Evolutionary conservation across 176 grass and related monocot species (phyloP), one percentile per base, ranked within the genome.

Genomic region (Dendrocalamus sinicus): DNA sequence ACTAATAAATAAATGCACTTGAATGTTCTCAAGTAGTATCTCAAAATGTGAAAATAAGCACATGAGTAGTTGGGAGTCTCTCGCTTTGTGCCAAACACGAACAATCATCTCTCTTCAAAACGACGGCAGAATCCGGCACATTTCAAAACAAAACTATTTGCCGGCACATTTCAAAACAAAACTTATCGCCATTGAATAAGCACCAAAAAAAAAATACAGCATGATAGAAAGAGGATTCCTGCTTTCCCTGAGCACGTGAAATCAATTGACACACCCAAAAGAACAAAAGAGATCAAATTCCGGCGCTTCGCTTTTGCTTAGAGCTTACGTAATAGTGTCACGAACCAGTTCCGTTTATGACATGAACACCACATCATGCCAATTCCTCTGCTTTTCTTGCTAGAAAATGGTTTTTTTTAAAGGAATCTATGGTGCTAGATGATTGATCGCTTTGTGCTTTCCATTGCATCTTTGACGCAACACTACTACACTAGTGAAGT

Each of bases 1-100:
- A 35, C 32, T 35, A 35, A 35, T 35, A 3, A 35, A 35, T 35
- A 3, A 35, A 35, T 35, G 32, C 32, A 35, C 32, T 35, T 35
- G 0, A 35, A 35, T 35, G 32, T 0, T 35, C 32, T 35, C 3
- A 35, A 4, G 0, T 35, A 4, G 0, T 35, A 4, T 35, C 32
- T 35, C 1, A 35, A 35, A 35, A 35, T 35, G 3, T 35, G 32
- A 35, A 35, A 35, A 35, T 35, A 35, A 35, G 32, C 3, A 35
- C 3, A 35, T 35, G 32, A 35, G 32, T 35, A 35, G 32, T 0
- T 35, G 32, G 32, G 32, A 35, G 32, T 35, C 32, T 35, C 32
- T 3, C 3, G 32, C 32, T 35, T 35, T 3, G 32, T 35, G 32
- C 32, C 32, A 35, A 35, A 35, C 32, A 35, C 32, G 4, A 35